Evolutionary conservation across 768 basidiomycete species (phyloP).

Genomic region (Phlegmacium glaucopus): DNA sequence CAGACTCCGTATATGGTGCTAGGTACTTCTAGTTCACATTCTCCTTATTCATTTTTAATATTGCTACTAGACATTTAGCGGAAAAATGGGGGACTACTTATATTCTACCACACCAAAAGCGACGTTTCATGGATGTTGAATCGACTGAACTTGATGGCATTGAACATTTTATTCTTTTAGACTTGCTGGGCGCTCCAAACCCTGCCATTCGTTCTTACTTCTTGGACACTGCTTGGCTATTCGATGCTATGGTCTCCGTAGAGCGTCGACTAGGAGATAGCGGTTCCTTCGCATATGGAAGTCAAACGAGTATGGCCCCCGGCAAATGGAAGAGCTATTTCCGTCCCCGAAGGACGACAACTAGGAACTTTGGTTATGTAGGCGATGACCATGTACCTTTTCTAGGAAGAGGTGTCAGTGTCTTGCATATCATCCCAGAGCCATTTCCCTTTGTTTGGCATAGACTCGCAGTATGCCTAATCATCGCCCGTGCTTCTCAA

Average conservation of each 20-base stretch:
- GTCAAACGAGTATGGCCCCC: slow-evolving; percentile 41
- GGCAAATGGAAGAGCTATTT: slow-evolving; percentile 68
- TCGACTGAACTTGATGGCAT: slow-evolving; percentile 72
- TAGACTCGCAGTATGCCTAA: slow-evolving; percentile 54
- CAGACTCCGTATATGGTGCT: slow-evolving; percentile 94
- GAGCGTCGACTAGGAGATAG: slow-evolving; percentile 68
- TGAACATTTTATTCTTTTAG: slow-evolving; percentile 89
- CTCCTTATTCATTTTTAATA: background rate
- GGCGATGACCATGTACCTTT: slow-evolving; percentile 97
- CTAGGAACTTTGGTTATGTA: slow-evolving; percentile 53
- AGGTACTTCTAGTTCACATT: slow-evolving; percentile 43
- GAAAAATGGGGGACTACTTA: slow-evolving; percentile 77
- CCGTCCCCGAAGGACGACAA: slow-evolving; percentile 38
- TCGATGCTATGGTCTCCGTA: slow-evolving; percentile 68
- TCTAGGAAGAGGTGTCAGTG: slow-evolving; percentile 72
- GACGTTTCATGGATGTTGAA: slow-evolving; percentile 51
- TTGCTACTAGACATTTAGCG: slow-evolving; percentile 71
- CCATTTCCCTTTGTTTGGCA: slow-evolving; percentile 95
- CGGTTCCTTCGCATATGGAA: slow-evolving; percentile 54
- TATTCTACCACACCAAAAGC: slow-evolving; percentile 53
- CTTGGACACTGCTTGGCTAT: slow-evolving; percentile 90
- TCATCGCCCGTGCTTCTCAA: background rate
- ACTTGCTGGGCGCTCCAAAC: slow-evolving; percentile 78
- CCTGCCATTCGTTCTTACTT: slow-evolving; percentile 82
- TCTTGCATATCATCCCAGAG: slow-evolving; percentile 86